Evolutionary conservation across 345 rosid species (phyloP).

Genomic region (Brassica juncea): DNA sequence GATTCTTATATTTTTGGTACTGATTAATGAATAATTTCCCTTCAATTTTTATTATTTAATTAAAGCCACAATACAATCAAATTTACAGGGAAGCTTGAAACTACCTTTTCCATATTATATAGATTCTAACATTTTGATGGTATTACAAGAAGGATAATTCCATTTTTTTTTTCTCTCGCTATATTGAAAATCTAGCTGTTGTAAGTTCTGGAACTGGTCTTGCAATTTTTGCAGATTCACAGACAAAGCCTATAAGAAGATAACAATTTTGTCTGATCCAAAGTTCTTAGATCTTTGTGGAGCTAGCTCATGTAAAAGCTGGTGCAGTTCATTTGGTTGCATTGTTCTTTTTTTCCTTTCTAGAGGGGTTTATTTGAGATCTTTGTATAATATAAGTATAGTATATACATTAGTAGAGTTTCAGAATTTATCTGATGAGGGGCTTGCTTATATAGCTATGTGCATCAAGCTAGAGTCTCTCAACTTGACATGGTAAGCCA

Average conservation of each 20-base stretch:
- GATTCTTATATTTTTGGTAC: too few species aligned
- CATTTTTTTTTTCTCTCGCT: background rate
- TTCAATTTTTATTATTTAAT: too few species aligned
- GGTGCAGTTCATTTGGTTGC: background rate
- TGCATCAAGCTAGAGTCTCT: constrained; percentile 70
- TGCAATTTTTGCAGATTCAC: constrained; percentile 60
- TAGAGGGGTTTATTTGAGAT: background rate
- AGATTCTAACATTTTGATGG: too few species aligned
- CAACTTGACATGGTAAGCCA: constrained; percentile 84
- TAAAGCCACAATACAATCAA: too few species aligned
- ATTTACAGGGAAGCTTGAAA: too few species aligned
- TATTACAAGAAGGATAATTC: too few species aligned
- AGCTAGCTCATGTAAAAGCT: constrained; percentile 61
- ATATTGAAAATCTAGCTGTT: background rate
- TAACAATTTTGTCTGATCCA: constrained; percentile 57
- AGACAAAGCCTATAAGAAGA: constrained; percentile 69
- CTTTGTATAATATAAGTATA: background rate
- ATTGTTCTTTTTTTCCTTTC: background rate
- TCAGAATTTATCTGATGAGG: constrained; percentile 86
- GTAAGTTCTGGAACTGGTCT: background rate
- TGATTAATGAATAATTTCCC: too few species aligned
- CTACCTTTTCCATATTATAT: too few species aligned
- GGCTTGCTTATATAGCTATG: constrained; percentile 67
- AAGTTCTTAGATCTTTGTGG: constrained; percentile 90
- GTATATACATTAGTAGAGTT: constrained; percentile 11